A percentile compares a stretch with the other conserved stretches of the same genome.
These are phyloP conservation scores for Breynia disticha DNA, from an alignment of 441 rosid genomes.

Conservation along the genomic window DNA sequence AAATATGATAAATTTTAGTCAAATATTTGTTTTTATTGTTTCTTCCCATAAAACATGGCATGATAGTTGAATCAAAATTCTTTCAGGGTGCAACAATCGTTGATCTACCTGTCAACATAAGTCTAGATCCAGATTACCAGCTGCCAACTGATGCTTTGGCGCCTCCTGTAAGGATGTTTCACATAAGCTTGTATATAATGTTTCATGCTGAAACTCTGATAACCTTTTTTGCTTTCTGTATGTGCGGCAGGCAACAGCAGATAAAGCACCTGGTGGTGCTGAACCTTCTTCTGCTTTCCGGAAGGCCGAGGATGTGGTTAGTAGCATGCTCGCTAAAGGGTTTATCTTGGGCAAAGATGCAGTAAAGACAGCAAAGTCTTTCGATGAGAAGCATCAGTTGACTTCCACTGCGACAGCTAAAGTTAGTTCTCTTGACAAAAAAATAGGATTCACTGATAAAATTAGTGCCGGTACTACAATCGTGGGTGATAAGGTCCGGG, in stretches of 20 bases:
- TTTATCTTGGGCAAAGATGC: slow-evolving; percentile 77
- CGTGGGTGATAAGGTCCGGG: slow-evolving; percentile 63
- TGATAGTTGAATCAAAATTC: neutral
- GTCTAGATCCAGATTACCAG: slow-evolving; percentile 57
- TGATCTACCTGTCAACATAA: slow-evolving; percentile 55
- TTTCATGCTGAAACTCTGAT: neutral
- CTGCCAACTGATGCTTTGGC: slow-evolving; percentile 50
- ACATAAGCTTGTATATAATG: neutral
- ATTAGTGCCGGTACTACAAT: slow-evolving; percentile 50
- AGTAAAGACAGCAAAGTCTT: slow-evolving; percentile 55
- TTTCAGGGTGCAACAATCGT: slow-evolving; percentile 85
- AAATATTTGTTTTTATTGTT: slow-evolving; percentile 5
- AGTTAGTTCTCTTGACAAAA: slow-evolving; percentile 67
- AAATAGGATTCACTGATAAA: slow-evolving; percentile 66
- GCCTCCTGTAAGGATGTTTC: slow-evolving; percentile 25
- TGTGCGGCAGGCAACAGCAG: slow-evolving; percentile 37
- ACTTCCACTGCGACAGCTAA: slow-evolving; percentile 68
- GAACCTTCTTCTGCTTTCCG: slow-evolving; percentile 50
- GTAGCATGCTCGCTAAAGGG: slow-evolving; percentile 75
- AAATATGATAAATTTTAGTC: no score
- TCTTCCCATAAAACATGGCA: neutral
- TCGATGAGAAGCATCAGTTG: slow-evolving; percentile 75
- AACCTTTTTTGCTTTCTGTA: slow-evolving; percentile 8
- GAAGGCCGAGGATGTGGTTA: slow-evolving; percentile 79
- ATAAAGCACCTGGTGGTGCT: slow-evolving; percentile 12